Evolutionary conservation across 2,329 filamentous ascomycete genomes (phyloP).

Genomic region (Claviceps citrina): DNA sequence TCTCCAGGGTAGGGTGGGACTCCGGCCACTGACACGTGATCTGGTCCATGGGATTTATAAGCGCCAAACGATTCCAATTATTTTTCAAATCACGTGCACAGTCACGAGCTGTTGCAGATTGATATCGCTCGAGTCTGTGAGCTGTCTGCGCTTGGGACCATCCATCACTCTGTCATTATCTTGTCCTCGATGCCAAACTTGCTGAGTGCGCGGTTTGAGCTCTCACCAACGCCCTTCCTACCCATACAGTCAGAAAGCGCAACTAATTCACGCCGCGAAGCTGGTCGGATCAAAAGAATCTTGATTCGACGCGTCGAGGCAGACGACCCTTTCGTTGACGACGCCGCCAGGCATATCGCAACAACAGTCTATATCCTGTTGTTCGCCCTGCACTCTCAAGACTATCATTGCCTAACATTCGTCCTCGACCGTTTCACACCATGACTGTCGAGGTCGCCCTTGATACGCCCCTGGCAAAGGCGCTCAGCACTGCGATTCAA

Average conservation of each 20-base stretch:
- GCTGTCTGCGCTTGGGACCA: not conserved
- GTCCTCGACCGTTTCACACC: slow-evolving; percentile 12
- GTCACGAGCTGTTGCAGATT: not conserved
- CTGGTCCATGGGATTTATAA: no score
- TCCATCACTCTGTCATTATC: not conserved
- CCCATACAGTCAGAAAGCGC: not conserved
- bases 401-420: not conserved
- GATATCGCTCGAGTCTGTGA: not conserved
- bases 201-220: not conserved
- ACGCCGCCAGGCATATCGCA: slow-evolving; percentile 6
- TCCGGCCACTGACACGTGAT: no score
- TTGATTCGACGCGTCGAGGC: slow-evolving; percentile 2
- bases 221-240: not conserved
- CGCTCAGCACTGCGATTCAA: slow-evolving; percentile 68
- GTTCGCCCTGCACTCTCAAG: not conserved
- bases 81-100: slow-evolving; percentile 1
- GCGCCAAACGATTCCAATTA: no score
- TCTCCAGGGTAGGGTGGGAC: no score
- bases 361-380: slow-evolving; percentile 1
- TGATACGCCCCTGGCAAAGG: slow-evolving; percentile 70
- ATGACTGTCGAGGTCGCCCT: slow-evolving; percentile 70
- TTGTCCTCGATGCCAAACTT: not conserved
- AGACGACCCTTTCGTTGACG: slow-evolving; percentile 1
- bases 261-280: not conserved
- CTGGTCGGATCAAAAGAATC: not conserved